Percentiles rank a stretch among this genome's conserved stretches.
Evolutionary conservation across 768 basidiomycete genomes (phyloP).

Genomic region (Leccinellum rugosiceps): DNA sequence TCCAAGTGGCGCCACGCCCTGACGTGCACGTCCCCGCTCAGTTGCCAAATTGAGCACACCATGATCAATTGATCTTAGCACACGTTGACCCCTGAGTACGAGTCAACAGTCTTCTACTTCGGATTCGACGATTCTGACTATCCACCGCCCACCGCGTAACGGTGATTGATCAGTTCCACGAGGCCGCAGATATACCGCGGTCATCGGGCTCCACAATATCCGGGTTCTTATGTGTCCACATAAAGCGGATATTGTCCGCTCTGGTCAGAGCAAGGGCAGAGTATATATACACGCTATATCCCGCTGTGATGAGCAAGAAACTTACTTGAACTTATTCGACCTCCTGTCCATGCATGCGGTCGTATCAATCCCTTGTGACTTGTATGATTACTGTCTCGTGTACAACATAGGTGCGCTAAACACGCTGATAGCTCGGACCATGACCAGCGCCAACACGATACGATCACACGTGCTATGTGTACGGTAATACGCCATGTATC

Average conservation of each 20-base stretch:
- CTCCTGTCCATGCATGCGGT: neutral
- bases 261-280: conserved; percentile 39
- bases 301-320: neutral
- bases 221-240: conserved; percentile 49
- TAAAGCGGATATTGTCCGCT: conserved; percentile 55
- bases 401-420: neutral
- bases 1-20: conserved; percentile 7
- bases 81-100: no score
- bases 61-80: neutral
- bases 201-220: conserved; percentile 42
- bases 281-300: neutral
- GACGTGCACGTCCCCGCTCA: conserved; percentile 18
- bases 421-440: neutral
- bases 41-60: conserved; percentile 9
- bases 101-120: no score
- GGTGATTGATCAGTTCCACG: neutral
- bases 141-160: neutral
- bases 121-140: neutral
- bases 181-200: neutral
- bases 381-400: neutral
- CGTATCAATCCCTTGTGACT: neutral
- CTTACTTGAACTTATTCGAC: neutral
- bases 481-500: neutral
- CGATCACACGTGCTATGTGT: neutral
- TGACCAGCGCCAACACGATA: neutral